A percentile compares a stretch with the other conserved stretches of the same genome.
phyloP scores from a whole-genome alignment of 352 stramenopile genomes.

The Phytopythium kandeliae region DNA sequence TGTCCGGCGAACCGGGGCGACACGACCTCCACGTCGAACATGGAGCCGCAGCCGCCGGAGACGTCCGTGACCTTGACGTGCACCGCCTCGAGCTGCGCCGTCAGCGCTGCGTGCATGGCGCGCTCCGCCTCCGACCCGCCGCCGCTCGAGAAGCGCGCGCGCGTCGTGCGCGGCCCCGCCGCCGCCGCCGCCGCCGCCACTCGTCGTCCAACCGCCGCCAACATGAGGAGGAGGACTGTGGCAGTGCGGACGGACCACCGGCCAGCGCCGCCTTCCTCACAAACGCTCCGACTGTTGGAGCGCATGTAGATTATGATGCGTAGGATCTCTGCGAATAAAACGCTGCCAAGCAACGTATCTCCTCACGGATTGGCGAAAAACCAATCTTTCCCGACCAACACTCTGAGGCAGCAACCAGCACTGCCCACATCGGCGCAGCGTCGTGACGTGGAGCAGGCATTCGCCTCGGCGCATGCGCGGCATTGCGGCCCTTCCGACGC shows the following conservation, averaged over 20 bases:
- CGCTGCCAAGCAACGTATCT: slow-evolving; percentile 1
- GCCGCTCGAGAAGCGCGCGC: slow-evolving; percentile 16
- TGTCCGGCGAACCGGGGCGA: slow-evolving; percentile 75
- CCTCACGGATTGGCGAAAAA: background rate
- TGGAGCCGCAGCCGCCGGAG: slow-evolving; percentile 84
- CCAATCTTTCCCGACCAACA: too few species aligned
- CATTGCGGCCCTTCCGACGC: background rate
- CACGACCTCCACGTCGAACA: slow-evolving; percentile 85
- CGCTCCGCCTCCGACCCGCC: slow-evolving; percentile 41
- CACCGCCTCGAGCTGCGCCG: slow-evolving; percentile 49
- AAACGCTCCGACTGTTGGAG: too few species aligned
- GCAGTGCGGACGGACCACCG: too few species aligned
- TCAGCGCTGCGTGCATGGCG: slow-evolving; percentile 63
- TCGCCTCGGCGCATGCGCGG: background rate
- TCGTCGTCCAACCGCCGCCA: slow-evolving; percentile 15
- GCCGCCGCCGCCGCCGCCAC: slow-evolving; percentile 13
- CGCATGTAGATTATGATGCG: too few species aligned
- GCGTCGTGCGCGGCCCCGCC: too few species aligned
- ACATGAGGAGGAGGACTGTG: too few species aligned
- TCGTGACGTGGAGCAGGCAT: background rate
- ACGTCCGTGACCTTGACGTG: slow-evolving; percentile 86
- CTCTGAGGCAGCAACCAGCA: too few species aligned
- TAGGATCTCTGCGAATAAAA: slow-evolving; percentile 2
- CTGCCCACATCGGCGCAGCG: too few species aligned
- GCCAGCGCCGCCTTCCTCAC: too few species aligned